A percentile compares a stretch with the other conserved stretches of the same genome.
These are phyloP conservation scores for Mycena polygramma DNA, from an alignment of 768 basidiomycete species.

Conservation along the genomic window DNA sequence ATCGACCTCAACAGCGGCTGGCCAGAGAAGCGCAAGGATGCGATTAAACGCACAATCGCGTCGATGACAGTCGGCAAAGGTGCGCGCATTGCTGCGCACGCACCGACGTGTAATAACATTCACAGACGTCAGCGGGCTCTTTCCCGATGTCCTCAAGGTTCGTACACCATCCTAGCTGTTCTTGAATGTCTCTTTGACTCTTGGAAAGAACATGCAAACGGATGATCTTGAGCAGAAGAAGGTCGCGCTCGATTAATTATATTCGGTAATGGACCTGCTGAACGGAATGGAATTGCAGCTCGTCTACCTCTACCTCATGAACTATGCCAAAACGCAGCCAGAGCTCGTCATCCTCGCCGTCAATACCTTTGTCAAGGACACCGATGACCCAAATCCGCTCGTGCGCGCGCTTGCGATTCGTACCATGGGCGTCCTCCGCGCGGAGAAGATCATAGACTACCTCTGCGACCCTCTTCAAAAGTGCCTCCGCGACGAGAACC, in stretches of 20 bases:
- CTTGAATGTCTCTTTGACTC: not conserved
- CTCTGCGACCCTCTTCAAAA: slow-evolving; percentile 95
- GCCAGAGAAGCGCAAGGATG: slow-evolving; percentile 95
- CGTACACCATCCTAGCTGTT: not conserved
- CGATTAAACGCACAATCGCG: slow-evolving; percentile 97
- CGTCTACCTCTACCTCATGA: slow-evolving; percentile 99
- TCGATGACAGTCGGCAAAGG: slow-evolving; percentile 99
- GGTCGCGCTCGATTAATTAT: not conserved
- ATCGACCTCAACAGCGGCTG: slow-evolving; percentile 98
- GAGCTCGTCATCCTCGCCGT: slow-evolving; percentile 93
- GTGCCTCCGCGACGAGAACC: slow-evolving; percentile 94
- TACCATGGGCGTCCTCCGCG: slow-evolving; percentile 97
- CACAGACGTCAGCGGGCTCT: slow-evolving; percentile 90
- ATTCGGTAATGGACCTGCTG: not conserved
- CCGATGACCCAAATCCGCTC: slow-evolving; percentile 96
- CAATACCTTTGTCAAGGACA: slow-evolving; percentile 98
- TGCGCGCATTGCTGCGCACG: slow-evolving; percentile 47
- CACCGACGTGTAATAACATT: slow-evolving; percentile 23
- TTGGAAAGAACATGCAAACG: slow-evolving; percentile 90
- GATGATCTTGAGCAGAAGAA: slow-evolving; percentile 99
- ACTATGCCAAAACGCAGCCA: slow-evolving; percentile 98
- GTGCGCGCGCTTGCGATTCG: slow-evolving; percentile 96
- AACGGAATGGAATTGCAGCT: slow-evolving; percentile 53
- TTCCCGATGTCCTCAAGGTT: slow-evolving; percentile 93
- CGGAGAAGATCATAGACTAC: slow-evolving; percentile 99